A percentile compares a stretch with the other conserved stretches of the same genome.
Evolutionary conservation across 305 asterid species (phyloP).

Genomic region (Fraxinus ornus): DNA sequence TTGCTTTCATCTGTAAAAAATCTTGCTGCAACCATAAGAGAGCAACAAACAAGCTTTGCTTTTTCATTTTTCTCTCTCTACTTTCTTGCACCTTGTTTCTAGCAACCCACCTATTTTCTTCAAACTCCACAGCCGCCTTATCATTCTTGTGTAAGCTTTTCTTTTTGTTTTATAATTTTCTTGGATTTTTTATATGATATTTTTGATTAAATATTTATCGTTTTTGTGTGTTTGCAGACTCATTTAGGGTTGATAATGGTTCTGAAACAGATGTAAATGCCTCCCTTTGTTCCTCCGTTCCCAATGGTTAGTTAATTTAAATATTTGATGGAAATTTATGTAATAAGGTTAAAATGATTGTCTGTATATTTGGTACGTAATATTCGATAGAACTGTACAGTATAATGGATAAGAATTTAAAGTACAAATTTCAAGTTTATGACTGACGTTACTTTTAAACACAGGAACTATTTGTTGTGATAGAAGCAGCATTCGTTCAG

Average conservation of each 20-base stretch:
- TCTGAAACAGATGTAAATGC: constrained; percentile 28
- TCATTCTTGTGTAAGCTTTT: constrained; percentile 41
- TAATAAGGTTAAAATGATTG: neutral
- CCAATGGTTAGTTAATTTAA: constrained; percentile 51
- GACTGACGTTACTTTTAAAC: constrained; percentile 2
- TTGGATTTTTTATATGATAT: neutral
- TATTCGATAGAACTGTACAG: neutral
- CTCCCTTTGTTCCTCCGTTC: constrained; percentile 56
- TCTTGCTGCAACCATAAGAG: constrained; percentile 33
- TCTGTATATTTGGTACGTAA: neutral
- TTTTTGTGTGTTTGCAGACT: constrained; percentile 39
- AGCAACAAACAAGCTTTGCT: constrained; percentile 48
- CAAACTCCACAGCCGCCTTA: constrained; percentile 42
- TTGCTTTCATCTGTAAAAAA: constrained; percentile 39
- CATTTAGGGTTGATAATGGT: constrained; percentile 38
- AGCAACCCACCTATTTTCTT: constrained; percentile 47
- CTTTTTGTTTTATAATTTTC: neutral
- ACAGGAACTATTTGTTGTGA: constrained; percentile 87
- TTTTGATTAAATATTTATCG: neutral
- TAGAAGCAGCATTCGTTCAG: constrained; percentile 70
- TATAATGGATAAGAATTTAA: neutral
- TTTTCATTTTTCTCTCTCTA: constrained; percentile 36
- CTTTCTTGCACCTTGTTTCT: constrained; percentile 61
- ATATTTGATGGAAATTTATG: neutral
- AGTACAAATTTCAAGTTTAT: neutral